Base-by-base conservation (phyloP, 2,329 filamentous ascomycete species). In the Fusarium oligoseptatum region DNA sequence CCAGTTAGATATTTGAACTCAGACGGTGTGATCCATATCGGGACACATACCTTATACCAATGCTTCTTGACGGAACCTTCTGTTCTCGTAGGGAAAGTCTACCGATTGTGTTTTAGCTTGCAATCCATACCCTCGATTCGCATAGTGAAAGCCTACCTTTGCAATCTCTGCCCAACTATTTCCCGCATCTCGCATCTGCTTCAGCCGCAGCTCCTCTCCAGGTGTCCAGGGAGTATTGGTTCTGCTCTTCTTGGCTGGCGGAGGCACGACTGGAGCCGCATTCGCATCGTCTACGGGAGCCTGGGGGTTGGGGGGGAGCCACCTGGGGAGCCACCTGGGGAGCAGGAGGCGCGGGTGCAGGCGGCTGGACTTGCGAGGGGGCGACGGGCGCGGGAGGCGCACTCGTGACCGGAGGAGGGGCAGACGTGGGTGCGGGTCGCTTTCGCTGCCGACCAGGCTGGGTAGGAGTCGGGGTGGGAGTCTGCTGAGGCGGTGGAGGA, bases 151-250 rank as follows among this genome's bases (percentile, higher is more conserved):
- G 15, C 94, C 89, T 97, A 97, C 95, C 92, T 98, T 98, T 77
- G 96, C 97, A 81, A 99, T 99, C 80, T 98, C 97, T 58, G 95
- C 97, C 97, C 97, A 99, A 80, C 94, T 98, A 78, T 94, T 95
- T 12, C 96, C 95, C 1, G 92, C 91, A 83, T 98, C 97, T 79
- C 97, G 90, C 95, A 99, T 97, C 76, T 93, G 91, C 87, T 98
- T 98, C 77, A 99, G 86, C 55, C 95, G 89, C 81, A 96, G 91
- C 84, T 99, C 97, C 83, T 99, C 97, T 37, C 94, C 94, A 3
- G 96, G 94, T 2, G 95, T 98, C 97, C 97, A 99, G 0, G 97
- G 97, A 3, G 97, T 99, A 82, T 99, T 99, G n/a, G 97, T 98
- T 70, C 97, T 90, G 79, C 95, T 97, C 87, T 98, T 98, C 87